Conservation (phyloP, 805 yeast species). For the Cyberlindnera maclurae region DNA sequence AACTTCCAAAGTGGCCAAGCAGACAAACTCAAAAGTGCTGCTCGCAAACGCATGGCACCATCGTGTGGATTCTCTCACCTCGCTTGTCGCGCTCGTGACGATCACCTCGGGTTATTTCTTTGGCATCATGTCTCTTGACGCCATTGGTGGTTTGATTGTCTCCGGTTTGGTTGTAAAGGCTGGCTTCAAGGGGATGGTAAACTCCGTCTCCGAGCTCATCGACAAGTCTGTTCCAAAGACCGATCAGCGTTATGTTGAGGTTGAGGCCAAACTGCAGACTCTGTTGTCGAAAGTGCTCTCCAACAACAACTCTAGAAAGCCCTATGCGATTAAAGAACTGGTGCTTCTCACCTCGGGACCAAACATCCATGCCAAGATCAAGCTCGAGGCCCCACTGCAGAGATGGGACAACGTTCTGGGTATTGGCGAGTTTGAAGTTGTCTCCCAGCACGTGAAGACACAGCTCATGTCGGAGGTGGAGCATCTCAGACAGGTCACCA, state of each 20-base stretch:
- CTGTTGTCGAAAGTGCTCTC: conserved; percentile 29
- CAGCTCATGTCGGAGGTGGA: conserved; percentile 33
- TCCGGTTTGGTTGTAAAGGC: conserved; percentile 78
- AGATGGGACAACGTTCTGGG: conserved; percentile 38
- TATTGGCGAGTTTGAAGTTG: conserved; percentile 35
- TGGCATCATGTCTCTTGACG: conserved; percentile 78
- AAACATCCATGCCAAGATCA: conserved; percentile 32
- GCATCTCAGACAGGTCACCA: conserved; percentile 35
- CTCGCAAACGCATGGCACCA: conserved; percentile 99
- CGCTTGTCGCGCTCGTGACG: conserved; percentile 82
- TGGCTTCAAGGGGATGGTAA: conserved; percentile 67
- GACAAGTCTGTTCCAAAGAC: conserved; percentile 57
- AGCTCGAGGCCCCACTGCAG: conserved; percentile 35
- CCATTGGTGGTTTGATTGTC: conserved; percentile 86
- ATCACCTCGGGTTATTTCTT: conserved; percentile 80
- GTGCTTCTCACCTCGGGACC: conserved; percentile 54
- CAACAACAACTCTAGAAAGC: conserved; percentile 34
- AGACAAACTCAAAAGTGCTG: conserved; percentile 78
- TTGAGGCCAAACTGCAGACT: conserved; percentile 34
- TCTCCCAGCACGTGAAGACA: conserved; percentile 29
- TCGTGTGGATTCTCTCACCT: conserved; percentile 87
- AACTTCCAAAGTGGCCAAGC: conserved; percentile 72
- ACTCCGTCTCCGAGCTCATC: conserved; percentile 67
- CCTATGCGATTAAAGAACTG: conserved; percentile 33
- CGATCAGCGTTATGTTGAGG: conserved; percentile 41